These are phyloP conservation scores for Hysterium pulicare DNA, from an alignment of 2,329 filamentous ascomycete species.

Conservation along the genomic window DNA sequence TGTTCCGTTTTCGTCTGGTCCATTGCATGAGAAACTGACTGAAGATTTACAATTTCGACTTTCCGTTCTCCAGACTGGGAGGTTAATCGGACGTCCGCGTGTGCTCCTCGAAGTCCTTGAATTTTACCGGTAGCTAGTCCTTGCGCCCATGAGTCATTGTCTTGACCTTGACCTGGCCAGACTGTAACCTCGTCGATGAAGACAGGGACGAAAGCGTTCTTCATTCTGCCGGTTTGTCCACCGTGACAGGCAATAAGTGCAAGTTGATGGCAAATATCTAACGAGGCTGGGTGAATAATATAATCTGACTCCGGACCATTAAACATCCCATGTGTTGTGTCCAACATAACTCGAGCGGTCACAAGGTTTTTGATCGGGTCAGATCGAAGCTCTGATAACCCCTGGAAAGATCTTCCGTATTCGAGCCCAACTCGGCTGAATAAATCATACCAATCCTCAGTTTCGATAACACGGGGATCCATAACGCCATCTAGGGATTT, in stretches of 20 bases:
- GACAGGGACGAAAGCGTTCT: constrained; percentile 3
- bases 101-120: constrained; percentile 8
- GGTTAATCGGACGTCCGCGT: constrained; percentile 6
- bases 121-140: constrained; percentile 9
- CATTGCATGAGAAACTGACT: constrained; percentile 3
- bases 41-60: constrained; percentile 9
- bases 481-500: too few relatives aligned
- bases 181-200: constrained; percentile 19
- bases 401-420: constrained; percentile 20
- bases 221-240: constrained; percentile 10
- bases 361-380: constrained; percentile 7
- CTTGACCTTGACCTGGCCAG: neutral
- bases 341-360: constrained; percentile 11
- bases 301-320: constrained; percentile 24
- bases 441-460: constrained; percentile 18
- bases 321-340: constrained; percentile 9
- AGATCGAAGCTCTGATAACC: constrained; percentile 8
- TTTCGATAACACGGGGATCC: constrained; percentile 4
- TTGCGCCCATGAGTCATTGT: constrained; percentile 3
- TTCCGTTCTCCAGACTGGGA: constrained; percentile 4
- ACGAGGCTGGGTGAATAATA: constrained; percentile 28
- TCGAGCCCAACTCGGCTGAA: constrained; percentile 15
- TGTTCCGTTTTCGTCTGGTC: neutral
- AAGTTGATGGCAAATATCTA: constrained; percentile 32
- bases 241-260: constrained; percentile 14